A percentile compares a stretch with the other conserved stretches of the same genome.
These are phyloP conservation scores for Colletotrichum truncatum DNA, from an alignment of 2,329 filamentous ascomycete species.

Conservation along the genomic window DNA sequence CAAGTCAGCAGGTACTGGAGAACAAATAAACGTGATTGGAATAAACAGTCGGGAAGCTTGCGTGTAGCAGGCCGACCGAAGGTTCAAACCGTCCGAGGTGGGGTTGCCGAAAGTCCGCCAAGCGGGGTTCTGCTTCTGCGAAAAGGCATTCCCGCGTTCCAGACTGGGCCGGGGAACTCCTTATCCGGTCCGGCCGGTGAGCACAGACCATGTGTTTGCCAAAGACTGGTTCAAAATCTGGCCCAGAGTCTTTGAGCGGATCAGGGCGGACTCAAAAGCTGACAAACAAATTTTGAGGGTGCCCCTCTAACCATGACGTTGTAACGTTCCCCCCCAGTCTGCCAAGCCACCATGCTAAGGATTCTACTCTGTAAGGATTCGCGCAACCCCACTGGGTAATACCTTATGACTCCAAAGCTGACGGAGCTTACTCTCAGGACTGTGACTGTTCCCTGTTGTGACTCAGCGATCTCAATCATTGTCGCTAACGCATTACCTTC, in stretches of 20 bases:
- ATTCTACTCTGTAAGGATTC: no score
- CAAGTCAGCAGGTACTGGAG: neutral
- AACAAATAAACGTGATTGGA: neutral
- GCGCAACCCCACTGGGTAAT: neutral
- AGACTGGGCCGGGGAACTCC: neutral
- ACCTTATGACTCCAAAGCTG: constrained; percentile 4
- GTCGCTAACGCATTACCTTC: neutral
- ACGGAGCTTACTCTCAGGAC: neutral
- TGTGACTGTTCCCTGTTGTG: constrained; percentile 2
- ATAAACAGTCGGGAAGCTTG: neutral
- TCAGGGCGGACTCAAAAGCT: neutral
- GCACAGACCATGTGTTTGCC: constrained; percentile 30
- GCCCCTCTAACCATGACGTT: neutral
- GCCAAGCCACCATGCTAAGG: neutral
- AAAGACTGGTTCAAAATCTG: neutral
- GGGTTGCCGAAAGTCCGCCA: constrained; percentile 15
- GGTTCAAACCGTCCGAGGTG: constrained; percentile 10
- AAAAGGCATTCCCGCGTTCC: neutral
- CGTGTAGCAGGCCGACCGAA: neutral
- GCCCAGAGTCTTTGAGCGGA: neutral
- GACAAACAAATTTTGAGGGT: neutral
- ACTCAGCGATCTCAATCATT: constrained; percentile 11
- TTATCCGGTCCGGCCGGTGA: constrained; percentile 11
- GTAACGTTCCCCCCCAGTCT: constrained; percentile 6
- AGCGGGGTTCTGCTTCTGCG: neutral